phyloP scores from a whole-genome alignment of 129 eudicot genomes.

The Silybum marianum region DNA sequence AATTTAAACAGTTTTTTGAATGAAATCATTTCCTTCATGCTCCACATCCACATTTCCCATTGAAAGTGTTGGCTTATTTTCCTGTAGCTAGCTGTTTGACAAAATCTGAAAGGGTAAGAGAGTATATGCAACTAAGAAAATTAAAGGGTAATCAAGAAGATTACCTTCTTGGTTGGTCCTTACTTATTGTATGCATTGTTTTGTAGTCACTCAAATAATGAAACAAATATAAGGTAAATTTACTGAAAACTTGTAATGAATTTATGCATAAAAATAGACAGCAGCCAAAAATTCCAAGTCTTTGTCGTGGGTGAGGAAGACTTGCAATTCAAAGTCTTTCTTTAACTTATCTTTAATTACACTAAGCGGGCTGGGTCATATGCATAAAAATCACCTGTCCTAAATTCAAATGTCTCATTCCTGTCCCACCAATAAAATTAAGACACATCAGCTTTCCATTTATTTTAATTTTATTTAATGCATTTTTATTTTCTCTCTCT shows the following conservation, averaged over 20 bases:
- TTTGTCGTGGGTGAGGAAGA: neutral
- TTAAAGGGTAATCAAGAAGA: neutral
- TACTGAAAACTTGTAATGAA: too few species aligned
- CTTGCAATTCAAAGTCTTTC: neutral
- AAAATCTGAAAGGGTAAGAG: neutral
- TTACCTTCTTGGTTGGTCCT: neutral
- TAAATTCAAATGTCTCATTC: too few species aligned
- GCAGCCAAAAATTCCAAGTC: too few species aligned
- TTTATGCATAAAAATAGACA: too few species aligned
- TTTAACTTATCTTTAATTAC: too few species aligned
- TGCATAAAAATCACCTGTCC: too few species aligned
- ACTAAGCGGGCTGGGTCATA: neutral
- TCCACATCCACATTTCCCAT: neutral
- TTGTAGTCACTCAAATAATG: too few species aligned
- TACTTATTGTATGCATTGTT: neutral
- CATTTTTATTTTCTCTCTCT: too few species aligned
- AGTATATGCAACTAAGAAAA: neutral
- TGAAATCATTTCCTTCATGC: neutral
- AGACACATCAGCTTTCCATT: too few species aligned
- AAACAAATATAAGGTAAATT: too few species aligned
- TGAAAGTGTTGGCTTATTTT: neutral
- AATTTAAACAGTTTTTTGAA: neutral
- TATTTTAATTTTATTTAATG: too few species aligned
- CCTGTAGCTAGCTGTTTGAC: neutral
- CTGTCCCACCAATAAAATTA: too few species aligned